phyloP scores from a whole-genome alignment of 2,329 filamentous ascomycete species.

The Aureobasidium sp. region DNA sequence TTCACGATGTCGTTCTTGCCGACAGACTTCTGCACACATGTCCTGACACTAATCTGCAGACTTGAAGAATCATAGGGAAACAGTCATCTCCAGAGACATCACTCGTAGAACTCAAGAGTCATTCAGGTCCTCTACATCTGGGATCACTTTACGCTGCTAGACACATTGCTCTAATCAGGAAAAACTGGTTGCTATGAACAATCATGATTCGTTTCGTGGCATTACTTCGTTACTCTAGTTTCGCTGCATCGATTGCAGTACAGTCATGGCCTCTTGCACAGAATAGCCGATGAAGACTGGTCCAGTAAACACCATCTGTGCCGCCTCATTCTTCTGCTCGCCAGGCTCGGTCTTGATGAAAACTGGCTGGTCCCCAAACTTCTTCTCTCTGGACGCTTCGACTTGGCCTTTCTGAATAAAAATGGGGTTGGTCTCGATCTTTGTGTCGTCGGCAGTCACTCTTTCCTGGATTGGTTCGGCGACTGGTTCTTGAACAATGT shows the following conservation, averaged over 20 bases:
- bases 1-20: too few relatives aligned
- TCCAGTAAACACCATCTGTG: slow-evolving; percentile 81
- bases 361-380: background rate
- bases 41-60: too few relatives aligned
- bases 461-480: background rate
- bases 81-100: too few relatives aligned
- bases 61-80: too few relatives aligned
- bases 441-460: background rate
- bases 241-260: slow-evolving; percentile 47
- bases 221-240: slow-evolving; percentile 1
- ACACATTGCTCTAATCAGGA: background rate
- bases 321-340: slow-evolving; percentile 22
- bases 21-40: too few relatives aligned
- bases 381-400: background rate
- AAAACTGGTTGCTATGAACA: background rate
- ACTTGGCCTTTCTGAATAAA: background rate
- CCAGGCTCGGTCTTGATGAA: background rate
- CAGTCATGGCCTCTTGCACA: slow-evolving; percentile 68
- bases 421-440: background rate
- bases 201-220: slow-evolving; percentile 6
- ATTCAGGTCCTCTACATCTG: background rate
- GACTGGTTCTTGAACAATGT: background rate
- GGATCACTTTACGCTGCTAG: background rate
- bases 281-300: slow-evolving; percentile 92
- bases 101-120: too few relatives aligned